Evolutionary conservation across 805 yeast species (phyloP), one percentile per base, ranked within the genome.

Genomic region (Ogataea kodamae): DNA sequence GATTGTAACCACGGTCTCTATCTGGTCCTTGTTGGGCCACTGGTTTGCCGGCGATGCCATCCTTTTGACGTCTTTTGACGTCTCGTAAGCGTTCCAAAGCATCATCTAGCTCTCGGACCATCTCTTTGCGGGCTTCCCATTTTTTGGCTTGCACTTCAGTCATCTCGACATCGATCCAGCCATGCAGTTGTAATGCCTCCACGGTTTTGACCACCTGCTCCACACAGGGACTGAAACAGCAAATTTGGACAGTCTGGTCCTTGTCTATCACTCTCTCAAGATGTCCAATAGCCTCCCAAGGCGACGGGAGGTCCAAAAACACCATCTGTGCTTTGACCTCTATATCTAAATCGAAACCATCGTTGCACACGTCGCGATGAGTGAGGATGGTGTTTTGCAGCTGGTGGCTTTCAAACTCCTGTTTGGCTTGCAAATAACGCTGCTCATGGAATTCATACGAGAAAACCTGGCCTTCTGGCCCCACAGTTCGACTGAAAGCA

Each of bases 181-280:
- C 96, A 25, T 78, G 57, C 20, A 66, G 71, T 46, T 81, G 78
- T 38, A 92, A 63, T 0, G 84, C 81, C 44, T 75, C 81, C 9
- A 90, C 77, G 0, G 97, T 85, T 54, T 84, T 81, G 38, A 81
- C 81, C 3, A 92, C 98, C 63, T 92, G 99, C 61, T 92, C 99
- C 29, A 92, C 84, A 60, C 99, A 92, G 7, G 99, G 99, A 23
- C 95, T 85, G 55, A 92, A 92, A 60, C 98, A 92, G 61, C 99
- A 92, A 34, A 92, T 71, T 3, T 83, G 78, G 14, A 78, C 84
- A 17, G 68, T 66, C 35, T 68, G 65, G 12, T 62, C 62, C 6
- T 63, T 57, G 6, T 82, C 62, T 10, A 84, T 69, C 1, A 83
- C 94, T 2, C 48, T 32, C 9, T 67, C 62, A 28, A 90, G 61